These are phyloP conservation scores for Prinsepia uniflora DNA, from an alignment of 306 rosid species.

Conservation along the genomic window DNA sequence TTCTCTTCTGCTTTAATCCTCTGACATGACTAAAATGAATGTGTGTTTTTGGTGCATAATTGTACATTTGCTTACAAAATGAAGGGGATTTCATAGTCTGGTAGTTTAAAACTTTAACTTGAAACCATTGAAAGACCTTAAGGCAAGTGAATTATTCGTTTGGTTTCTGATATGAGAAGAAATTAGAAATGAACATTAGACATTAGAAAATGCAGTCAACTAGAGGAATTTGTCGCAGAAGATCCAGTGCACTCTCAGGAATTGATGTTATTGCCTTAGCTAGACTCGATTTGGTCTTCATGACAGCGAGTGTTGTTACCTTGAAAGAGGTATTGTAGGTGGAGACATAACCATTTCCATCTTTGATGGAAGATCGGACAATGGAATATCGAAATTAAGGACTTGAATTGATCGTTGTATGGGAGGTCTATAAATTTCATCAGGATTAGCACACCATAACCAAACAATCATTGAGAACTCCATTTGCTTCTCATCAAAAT, in stretches of 20 bases:
- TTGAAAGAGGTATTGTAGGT: background rate
- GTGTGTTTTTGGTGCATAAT: background rate
- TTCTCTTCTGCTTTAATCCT: background rate
- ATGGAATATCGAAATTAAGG: too few species aligned
- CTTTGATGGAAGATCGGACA: too few species aligned
- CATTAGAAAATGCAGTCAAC: background rate
- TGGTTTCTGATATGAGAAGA: background rate
- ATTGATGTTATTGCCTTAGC: background rate
- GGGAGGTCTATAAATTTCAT: too few species aligned
- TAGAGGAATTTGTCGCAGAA: background rate
- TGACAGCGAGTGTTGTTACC: background rate
- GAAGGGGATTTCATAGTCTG: background rate
- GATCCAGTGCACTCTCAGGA: background rate
- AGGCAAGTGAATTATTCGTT: background rate
- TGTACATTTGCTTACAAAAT: background rate
- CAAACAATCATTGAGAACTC: too few species aligned
- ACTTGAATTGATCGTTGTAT: too few species aligned
- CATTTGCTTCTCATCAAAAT: too few species aligned
- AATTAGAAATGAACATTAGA: background rate
- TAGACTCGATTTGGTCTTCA: background rate
- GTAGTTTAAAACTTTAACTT: background rate
- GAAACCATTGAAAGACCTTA: background rate
- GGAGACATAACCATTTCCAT: background rate
- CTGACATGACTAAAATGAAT: background rate
- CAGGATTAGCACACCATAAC: too few species aligned